Conservation (phyloP, 2,329 filamentous ascomycete genomes). For the Aschersonia sp. region DNA sequence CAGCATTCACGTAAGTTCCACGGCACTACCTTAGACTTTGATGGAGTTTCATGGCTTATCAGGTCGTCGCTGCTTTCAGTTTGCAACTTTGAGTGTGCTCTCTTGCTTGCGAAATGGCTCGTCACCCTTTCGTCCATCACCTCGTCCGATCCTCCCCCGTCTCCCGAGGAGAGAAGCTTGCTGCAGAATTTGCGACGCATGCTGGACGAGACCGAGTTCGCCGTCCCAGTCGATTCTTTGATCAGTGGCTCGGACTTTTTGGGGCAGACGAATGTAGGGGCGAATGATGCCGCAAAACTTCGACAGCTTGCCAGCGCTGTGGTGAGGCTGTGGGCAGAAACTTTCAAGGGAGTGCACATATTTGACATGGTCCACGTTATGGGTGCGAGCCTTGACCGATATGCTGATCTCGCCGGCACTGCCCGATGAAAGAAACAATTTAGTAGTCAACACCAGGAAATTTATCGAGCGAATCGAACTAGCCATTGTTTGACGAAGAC, state of each 20-base stretch:
- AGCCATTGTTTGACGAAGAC: too few relatives aligned
- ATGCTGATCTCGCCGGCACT: conserved; percentile 28
- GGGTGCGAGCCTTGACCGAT: conserved; percentile 40
- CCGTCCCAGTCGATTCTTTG: conserved; percentile 43
- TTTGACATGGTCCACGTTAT: conserved; percentile 46
- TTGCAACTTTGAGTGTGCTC: conserved; percentile 47
- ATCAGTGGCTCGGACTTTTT: conserved; percentile 24
- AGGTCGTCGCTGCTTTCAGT: conserved; percentile 18
- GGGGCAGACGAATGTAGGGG: conserved; percentile 26
- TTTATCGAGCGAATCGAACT: too few relatives aligned
- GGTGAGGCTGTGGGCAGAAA: conserved; percentile 45
- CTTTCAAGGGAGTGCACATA: conserved; percentile 46
- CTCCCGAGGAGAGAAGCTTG: conserved; percentile 37
- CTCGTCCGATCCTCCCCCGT: conserved; percentile 32
- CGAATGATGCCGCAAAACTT: conserved; percentile 34
- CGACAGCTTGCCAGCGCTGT: conserved; percentile 43
- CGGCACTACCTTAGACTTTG: too few relatives aligned
- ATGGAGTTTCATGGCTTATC: not conserved
- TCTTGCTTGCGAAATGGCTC: conserved; percentile 46
- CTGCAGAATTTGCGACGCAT: conserved; percentile 42
- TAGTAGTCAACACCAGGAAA: too few relatives aligned
- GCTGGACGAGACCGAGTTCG: conserved; percentile 48
- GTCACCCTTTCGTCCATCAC: conserved; percentile 38
- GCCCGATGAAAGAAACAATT: too few relatives aligned
- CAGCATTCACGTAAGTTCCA: conserved; percentile 40